Evolutionary conservation across 176 grass and related monocot species (phyloP).

Genomic region (Oryza australiensis): DNA sequence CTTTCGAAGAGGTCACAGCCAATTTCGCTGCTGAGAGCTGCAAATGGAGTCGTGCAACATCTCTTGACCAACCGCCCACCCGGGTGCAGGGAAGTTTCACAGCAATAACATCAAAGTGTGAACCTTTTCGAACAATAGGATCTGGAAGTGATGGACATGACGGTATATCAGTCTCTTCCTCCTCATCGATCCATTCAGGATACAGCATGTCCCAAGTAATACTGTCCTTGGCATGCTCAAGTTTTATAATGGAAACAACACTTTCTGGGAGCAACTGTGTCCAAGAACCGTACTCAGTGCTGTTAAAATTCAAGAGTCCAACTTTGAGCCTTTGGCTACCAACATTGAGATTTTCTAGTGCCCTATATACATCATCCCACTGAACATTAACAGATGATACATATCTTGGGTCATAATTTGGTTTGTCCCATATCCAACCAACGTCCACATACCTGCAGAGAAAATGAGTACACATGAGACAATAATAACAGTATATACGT

Average conservation of each 20-base stretch:
- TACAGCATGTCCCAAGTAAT: conserved; percentile 77
- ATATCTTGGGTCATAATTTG: conserved; percentile 66
- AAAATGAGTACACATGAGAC: conserved; percentile 17
- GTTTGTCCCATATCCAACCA: conserved; percentile 76
- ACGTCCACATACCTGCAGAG: conserved; percentile 75
- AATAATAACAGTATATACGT: not conserved
- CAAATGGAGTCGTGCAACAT: conserved; percentile 81
- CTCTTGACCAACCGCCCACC: conserved; percentile 71
- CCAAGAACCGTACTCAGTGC: conserved; percentile 68
- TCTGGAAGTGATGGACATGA: conserved; percentile 61
- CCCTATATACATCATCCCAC: conserved; percentile 54
- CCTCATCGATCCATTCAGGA: conserved; percentile 97
- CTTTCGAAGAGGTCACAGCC: conserved; percentile 47
- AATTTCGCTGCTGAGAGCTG: conserved; percentile 84
- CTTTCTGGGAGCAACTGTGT: conserved; percentile 46
- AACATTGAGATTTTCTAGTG: conserved; percentile 39
- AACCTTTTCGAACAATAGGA: conserved; percentile 50
- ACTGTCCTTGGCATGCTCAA: conserved; percentile 56
- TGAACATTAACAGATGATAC: conserved; percentile 52
- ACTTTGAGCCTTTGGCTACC: conserved; percentile 46
- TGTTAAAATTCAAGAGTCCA: conserved; percentile 87
- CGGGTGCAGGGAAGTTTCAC: conserved; percentile 68
- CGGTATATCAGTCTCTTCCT: conserved; percentile 59
- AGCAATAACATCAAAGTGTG: conserved; percentile 55
- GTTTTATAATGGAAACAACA: conserved; percentile 60